phyloP scores from a whole-genome alignment of 2,329 filamentous ascomycete genomes.

The Aspergillus pseudoterreus region DNA sequence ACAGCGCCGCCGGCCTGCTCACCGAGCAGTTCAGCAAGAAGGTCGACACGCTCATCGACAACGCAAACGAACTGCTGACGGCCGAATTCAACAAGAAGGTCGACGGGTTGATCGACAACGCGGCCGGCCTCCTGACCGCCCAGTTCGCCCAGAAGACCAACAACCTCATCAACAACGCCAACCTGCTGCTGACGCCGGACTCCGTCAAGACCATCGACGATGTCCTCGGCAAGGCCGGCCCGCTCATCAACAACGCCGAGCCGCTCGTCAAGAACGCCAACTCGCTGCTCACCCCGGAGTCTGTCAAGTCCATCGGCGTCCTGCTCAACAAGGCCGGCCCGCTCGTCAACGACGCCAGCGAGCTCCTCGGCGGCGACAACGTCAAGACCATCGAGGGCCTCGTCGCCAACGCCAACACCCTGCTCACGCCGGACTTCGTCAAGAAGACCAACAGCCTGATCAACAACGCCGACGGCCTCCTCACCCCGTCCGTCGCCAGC shows the following conservation, averaged over 20 bases:
- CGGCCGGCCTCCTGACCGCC: not conserved
- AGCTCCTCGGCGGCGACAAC: conserved; percentile 11
- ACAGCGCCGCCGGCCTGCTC: not conserved
- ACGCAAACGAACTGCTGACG: not conserved
- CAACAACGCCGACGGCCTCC: conserved; percentile 9
- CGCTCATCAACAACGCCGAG: not conserved
- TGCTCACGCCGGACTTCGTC: conserved; percentile 14
- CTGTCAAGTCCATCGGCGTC: conserved; percentile 12
- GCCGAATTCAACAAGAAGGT: not conserved
- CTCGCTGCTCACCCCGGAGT: conserved; percentile 12
- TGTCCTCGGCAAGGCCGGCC: conserved; percentile 9
- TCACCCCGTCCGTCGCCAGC: not conserved
- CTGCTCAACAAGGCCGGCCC: conserved; percentile 11
- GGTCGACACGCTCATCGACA: not conserved
- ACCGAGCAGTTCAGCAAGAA: not conserved
- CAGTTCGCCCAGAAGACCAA: conserved; percentile 16
- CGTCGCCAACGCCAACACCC: conserved; percentile 5
- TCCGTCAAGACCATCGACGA: conserved; percentile 17
- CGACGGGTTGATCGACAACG: not conserved
- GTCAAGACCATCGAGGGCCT: too few species aligned
- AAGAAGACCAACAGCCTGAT: conserved; percentile 12
- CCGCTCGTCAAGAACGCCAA: not conserved
- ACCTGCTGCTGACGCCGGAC: conserved; percentile 15
- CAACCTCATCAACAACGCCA: conserved; percentile 15
- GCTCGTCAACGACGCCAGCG: conserved; percentile 12